These are phyloP conservation scores for Phytophthora pinifolia DNA, from an alignment of 352 stramenopile genomes.

Conservation along the genomic window DNA sequence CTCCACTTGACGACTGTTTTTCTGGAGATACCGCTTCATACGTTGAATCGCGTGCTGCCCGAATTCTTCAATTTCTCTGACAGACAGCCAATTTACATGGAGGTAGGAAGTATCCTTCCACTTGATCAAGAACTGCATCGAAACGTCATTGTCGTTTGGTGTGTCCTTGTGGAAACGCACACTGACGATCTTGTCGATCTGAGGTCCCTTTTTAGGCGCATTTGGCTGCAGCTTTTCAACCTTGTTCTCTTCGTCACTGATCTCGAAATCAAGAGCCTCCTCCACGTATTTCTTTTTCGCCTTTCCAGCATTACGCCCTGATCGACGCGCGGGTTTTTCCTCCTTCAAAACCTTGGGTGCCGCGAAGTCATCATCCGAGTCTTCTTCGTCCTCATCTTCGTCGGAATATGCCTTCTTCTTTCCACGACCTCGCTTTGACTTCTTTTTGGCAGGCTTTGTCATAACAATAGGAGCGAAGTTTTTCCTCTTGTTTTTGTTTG, in stretches of 20 bases:
- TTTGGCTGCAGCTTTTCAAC: slow-evolving; percentile 30
- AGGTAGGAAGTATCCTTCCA: slow-evolving; percentile 98
- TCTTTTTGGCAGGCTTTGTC: slow-evolving; percentile 69
- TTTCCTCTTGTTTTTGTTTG: slow-evolving; percentile 75
- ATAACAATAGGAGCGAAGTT: slow-evolving; percentile 61
- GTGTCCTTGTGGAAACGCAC: slow-evolving; percentile 75
- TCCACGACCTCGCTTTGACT: slow-evolving; percentile 51
- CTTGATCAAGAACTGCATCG: slow-evolving; percentile 99
- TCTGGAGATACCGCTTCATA: slow-evolving; percentile 85
- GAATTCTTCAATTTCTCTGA: slow-evolving; percentile 92
- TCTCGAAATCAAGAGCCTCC: slow-evolving; percentile 72
- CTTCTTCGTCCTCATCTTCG: slow-evolving; percentile 77
- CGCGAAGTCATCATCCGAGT: slow-evolving; percentile 56
- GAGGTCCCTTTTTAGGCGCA: slow-evolving; percentile 61
- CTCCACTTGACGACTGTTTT: slow-evolving; percentile 86
- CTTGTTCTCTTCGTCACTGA: slow-evolving; percentile 72
- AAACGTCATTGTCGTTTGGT: slow-evolving; percentile 47
- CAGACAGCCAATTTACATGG: slow-evolving; percentile 97
- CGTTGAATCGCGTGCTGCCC: slow-evolving; percentile 78
- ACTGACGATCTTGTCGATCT: slow-evolving; percentile 94
- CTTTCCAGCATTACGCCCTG: slow-evolving; percentile 81
- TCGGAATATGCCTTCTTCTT: slow-evolving; percentile 75
- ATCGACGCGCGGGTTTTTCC: slow-evolving; percentile 66
- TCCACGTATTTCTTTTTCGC: slow-evolving; percentile 87
- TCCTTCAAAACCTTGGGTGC: slow-evolving; percentile 41